Conservation (phyloP, 2,329 filamentous ascomycete genomes). For the Pestalotiopsis sp. region DNA sequence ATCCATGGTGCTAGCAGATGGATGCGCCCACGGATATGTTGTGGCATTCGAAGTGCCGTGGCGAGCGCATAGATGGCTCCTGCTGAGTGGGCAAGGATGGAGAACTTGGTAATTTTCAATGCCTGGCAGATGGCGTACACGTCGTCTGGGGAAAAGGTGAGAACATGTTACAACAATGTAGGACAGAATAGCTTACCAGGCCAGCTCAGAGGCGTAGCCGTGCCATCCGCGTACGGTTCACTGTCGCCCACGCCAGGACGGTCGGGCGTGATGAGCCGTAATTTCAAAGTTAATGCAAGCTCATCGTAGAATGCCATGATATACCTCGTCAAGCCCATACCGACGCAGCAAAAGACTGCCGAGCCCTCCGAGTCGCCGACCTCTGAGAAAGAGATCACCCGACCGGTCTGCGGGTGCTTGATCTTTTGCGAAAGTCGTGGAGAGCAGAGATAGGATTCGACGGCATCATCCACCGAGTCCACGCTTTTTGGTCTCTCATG, state of each 20-base stretch:
- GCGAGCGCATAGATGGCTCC: constrained; percentile 98
- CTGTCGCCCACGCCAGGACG: constrained; percentile 93
- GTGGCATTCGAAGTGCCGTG: constrained; percentile 92
- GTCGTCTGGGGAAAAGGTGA: constrained; percentile 58
- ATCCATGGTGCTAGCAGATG: constrained; percentile 97
- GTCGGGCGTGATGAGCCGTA: constrained; percentile 91
- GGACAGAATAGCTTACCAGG: constrained; percentile 64
- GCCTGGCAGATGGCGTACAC: constrained; percentile 92
- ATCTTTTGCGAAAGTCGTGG: constrained; percentile 88
- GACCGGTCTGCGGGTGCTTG: constrained; percentile 79
- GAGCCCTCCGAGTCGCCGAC: constrained; percentile 91
- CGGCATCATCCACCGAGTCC: constrained; percentile 87
- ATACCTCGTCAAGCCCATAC: constrained; percentile 95
- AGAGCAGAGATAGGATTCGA: constrained; percentile 81
- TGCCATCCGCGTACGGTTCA: constrained; percentile 79
- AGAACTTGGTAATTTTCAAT: constrained; percentile 93
- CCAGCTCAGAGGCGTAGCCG: constrained; percentile 89
- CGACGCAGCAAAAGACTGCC: constrained; percentile 94
- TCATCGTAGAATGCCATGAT: constrained; percentile 98
- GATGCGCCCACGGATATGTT: constrained; percentile 91
- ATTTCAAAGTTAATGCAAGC: constrained; percentile 81
- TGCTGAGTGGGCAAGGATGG: constrained; percentile 91
- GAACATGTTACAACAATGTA: constrained; percentile 14
- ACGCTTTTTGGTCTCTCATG: constrained; percentile 77
- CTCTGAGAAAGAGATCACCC: constrained; percentile 93